Conservation (phyloP, 1,139 yeast genomes). For the Kazachstania sp. region DNA sequence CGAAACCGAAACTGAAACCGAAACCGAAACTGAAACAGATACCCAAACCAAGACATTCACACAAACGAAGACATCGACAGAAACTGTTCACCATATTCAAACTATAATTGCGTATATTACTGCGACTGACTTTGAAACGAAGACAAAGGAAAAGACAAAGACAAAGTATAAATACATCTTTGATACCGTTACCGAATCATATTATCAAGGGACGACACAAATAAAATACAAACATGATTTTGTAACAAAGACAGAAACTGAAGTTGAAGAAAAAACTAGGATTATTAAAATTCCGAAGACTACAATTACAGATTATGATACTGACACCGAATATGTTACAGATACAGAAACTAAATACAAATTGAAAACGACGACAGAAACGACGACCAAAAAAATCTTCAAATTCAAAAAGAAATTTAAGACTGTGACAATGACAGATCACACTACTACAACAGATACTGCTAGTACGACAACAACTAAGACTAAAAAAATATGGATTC, state of each 20-base stretch:
- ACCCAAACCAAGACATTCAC: constrained; percentile 7
- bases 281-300: constrained; percentile 10
- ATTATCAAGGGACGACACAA: constrained; percentile 11
- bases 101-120: constrained; percentile 3
- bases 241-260: constrained; percentile 19
- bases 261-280: constrained; percentile 14
- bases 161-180: constrained; percentile 7
- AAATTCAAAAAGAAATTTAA: constrained; percentile 10
- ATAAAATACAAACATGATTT: constrained; percentile 13
- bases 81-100: background rate
- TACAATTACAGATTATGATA: constrained; percentile 9
- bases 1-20: constrained; percentile 6
- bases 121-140: constrained; percentile 9
- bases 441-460: constrained; percentile 11
- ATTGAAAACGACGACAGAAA: constrained; percentile 12
- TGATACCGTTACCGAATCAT: constrained; percentile 13
- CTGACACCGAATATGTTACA: constrained; percentile 4
- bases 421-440: constrained; percentile 8
- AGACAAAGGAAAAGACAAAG: constrained; percentile 4
- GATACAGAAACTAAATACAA: constrained; percentile 11
- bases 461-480: constrained; percentile 10
- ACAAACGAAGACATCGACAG: background rate
- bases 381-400: constrained; percentile 11
- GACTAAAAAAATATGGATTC: constrained; percentile 5
- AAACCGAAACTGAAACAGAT: constrained; percentile 8